Base-by-base conservation (phyloP, 306 rosid genomes). In the Benincasa hispida region DNA sequence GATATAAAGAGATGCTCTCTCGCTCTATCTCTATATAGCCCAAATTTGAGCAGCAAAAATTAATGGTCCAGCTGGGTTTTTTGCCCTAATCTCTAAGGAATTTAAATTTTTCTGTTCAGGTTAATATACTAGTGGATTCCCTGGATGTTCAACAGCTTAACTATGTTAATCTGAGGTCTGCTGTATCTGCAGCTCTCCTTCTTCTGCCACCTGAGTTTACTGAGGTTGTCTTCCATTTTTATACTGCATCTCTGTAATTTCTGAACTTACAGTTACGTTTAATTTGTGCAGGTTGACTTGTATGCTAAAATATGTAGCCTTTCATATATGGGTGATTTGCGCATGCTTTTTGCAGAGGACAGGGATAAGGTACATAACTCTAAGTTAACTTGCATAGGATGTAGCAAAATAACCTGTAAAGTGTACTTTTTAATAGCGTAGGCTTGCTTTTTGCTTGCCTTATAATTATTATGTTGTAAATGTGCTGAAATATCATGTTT, bases 321-420 rank as follows among this genome's bases (percentile, higher is more conserved):
- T 65, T 94, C 98, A 11, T 91, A 94, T 68, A 85, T 69, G 78
- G 97, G 98, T 42, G 98, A 94, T 76, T 74, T 94, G 77, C 93
- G 96, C 25, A 94, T 91, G 98, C 85, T 91, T 80, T 94, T 94
- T 91, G 96, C 96, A 0, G 97, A 94, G 90, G 98, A 94, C 82
- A 90, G 84, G 87, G 76, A 87, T 80, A 91, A 94, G 97, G 98
- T 91, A 85, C 32, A 45, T 3, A 68, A 56, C 76, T 83, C 25
- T 68, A 72, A 75, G 72, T 72, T 72, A 79, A 61, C 79, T 67
- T 47, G 25, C 56, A 48, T 74, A 28, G 78, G 32, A 57, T 57
- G 48, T 67, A 61, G 57, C 78, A 73, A 72, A 75, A 42, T 50
- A 42, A 2, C 25, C 35, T 80, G 48, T 34, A 61, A 68, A 59